phyloP scores from a whole-genome alignment of 805 yeast genomes.

The Candida alai region DNA sequence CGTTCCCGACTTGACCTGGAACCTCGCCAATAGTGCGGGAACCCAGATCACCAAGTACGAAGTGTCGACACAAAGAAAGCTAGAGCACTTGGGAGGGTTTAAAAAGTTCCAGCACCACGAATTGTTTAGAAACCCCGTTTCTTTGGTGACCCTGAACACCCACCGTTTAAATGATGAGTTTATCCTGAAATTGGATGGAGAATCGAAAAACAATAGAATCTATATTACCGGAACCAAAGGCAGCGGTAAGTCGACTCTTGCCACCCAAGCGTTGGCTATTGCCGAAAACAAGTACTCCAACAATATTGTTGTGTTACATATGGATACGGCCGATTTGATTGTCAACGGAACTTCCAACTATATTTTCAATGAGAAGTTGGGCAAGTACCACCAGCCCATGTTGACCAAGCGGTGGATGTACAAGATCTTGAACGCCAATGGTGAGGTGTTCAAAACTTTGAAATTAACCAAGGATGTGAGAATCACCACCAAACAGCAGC shows the following conservation, averaged over 20 bases:
- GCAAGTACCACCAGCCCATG: conserved; percentile 75
- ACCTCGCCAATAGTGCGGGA: conserved; percentile 9
- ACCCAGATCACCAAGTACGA: conserved; percentile 33
- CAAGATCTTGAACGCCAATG: conserved; percentile 38
- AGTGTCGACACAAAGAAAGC: conserved; percentile 34
- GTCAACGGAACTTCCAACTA: conserved; percentile 75
- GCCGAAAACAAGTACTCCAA: conserved; percentile 30
- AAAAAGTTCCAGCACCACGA: conserved; percentile 68
- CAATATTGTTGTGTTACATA: conserved; percentile 52
- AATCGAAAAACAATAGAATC: conserved; percentile 42
- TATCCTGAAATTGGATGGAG: conserved; percentile 26
- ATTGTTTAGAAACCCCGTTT: conserved; percentile 54
- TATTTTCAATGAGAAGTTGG: conserved; percentile 45
- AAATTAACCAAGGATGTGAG: conserved; percentile 31
- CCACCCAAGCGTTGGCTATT: conserved; percentile 67
- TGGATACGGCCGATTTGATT: conserved; percentile 57
- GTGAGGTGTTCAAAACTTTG: conserved; percentile 29
- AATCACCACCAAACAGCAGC: conserved; percentile 27
- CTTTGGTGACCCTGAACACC: conserved; percentile 53
- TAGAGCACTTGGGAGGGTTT: conserved; percentile 59
- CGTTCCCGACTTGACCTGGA: conserved; percentile 12
- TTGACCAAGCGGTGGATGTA: conserved; percentile 55
- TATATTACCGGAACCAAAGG: conserved; percentile 70
- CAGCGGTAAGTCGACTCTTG: conserved; percentile 70
- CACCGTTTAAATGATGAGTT: conserved; percentile 36